Conservation (phyloP, 495 filamentous ascomycete species). For the Ramalina intermedia region DNA sequence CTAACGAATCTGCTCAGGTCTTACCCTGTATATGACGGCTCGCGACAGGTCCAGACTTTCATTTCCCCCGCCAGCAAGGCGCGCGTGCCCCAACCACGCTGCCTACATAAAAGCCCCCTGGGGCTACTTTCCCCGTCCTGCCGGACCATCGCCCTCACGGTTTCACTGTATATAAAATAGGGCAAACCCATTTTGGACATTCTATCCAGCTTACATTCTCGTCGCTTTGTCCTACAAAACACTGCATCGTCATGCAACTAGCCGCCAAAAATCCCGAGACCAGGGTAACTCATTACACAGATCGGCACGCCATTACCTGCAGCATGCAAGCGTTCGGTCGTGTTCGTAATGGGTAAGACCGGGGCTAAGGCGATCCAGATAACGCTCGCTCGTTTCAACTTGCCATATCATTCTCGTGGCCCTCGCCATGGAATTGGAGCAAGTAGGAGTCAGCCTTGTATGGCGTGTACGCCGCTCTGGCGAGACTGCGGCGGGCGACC, state of each 20-base stretch:
- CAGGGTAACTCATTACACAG: no score
- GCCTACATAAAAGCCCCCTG: no score
- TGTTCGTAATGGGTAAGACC: neutral
- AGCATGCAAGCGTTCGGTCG: no score
- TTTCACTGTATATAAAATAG: no score
- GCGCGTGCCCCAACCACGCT: no score
- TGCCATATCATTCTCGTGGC: constrained; percentile 6
- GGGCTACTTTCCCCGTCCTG: neutral
- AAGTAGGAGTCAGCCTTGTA: constrained; percentile 34
- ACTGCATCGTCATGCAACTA: no score
- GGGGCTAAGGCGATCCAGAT: neutral
- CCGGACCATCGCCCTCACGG: neutral
- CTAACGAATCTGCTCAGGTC: constrained; percentile 6
- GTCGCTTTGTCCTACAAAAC: no score
- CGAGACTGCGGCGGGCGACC: constrained; percentile 62
- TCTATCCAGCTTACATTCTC: no score
- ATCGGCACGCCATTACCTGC: no score
- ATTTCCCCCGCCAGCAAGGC: no score
- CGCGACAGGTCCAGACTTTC: neutral
- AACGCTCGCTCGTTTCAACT: neutral
- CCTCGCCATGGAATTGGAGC: constrained; percentile 10
- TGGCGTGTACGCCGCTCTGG: constrained; percentile 47
- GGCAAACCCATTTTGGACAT: no score
- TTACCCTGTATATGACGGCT: constrained; percentile 16
- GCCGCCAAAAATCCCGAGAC: no score